Conservation (phyloP, 2,329 filamentous ascomycete species). For the Colletotrichum sublineola region DNA sequence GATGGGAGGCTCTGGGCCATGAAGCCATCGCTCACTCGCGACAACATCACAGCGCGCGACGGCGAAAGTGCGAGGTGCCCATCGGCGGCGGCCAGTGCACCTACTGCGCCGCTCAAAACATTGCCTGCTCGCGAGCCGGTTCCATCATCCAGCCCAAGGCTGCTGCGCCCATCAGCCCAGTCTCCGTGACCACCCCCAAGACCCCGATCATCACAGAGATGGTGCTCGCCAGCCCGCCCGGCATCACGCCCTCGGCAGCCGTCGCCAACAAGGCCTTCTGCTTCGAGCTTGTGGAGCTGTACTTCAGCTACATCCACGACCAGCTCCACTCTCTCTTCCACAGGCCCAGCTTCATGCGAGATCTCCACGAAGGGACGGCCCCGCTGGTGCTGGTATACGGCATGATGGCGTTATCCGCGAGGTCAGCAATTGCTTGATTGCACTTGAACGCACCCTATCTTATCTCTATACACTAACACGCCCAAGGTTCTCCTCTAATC, state of each 20-base stretch:
- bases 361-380: conserved; percentile 44
- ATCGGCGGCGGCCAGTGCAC: conserved; percentile 41
- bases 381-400: conserved; percentile 45
- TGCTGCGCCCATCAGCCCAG: conserved; percentile 33
- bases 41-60: conserved; percentile 36
- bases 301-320: conserved; percentile 52
- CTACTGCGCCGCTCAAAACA: conserved; percentile 41
- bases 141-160: conserved; percentile 43
- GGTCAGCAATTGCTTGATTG: conserved; percentile 15
- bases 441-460: background rate
- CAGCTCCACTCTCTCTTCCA: conserved; percentile 53
- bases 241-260: conserved; percentile 38
- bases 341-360: conserved; percentile 46
- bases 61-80: conserved; percentile 43
- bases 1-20: background rate
- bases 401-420: conserved; percentile 46
- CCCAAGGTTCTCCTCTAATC: conserved; percentile 44
- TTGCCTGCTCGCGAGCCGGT: conserved; percentile 42
- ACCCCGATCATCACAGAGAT: conserved; percentile 37
- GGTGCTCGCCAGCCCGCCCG: conserved; percentile 27
- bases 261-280: conserved; percentile 42
- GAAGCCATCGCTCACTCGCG: conserved; percentile 13
- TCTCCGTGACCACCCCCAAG: conserved; percentile 35
- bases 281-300: conserved; percentile 49
- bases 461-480: background rate